Conservation (phyloP, 305 asterid genomes). For the Nicotiana rustica region DNA sequence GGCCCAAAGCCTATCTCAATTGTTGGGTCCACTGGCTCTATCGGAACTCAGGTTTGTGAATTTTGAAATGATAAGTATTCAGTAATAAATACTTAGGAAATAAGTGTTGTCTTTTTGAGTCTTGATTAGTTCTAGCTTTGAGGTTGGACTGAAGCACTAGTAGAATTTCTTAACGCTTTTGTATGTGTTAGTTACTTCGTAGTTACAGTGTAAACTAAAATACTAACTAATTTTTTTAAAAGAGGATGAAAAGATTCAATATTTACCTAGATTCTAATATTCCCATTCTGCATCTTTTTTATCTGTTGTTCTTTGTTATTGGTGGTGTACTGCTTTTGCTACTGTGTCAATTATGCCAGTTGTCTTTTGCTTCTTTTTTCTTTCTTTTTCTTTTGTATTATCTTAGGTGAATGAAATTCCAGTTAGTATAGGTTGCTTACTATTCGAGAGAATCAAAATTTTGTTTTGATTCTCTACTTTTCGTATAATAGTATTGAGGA, state of each 20-base stretch:
- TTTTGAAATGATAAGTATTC: not conserved
- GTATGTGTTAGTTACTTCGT: conserved; percentile 20
- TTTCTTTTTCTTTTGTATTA: conserved; percentile 15
- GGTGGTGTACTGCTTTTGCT: conserved; percentile 29
- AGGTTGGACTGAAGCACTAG: not conserved
- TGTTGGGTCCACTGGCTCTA: conserved; percentile 98
- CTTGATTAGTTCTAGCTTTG: not conserved
- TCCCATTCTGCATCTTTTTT: conserved; percentile 22
- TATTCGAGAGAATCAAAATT: conserved; percentile 12
- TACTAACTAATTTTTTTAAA: not conserved
- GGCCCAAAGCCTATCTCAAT: conserved; percentile 96
- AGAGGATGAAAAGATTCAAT: conserved; percentile 21
- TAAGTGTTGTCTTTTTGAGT: not conserved
- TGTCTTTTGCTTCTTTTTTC: conserved; percentile 15
- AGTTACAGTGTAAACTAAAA: conserved; percentile 30
- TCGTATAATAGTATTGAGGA: not conserved
- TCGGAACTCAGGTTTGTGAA: conserved; percentile 85
- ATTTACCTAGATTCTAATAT: conserved; percentile 27
- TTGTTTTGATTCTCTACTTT: conserved; percentile 27
- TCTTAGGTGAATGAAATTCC: conserved; percentile 29
- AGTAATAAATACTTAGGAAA: conserved; percentile 1
- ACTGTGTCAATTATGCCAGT: conserved; percentile 33
- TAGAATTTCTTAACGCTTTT: not conserved
- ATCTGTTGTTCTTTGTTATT: conserved; percentile 6
- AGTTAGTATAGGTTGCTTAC: conserved; percentile 18